Evolutionary conservation across 2,329 filamentous ascomycete species (phyloP), one percentile per base, ranked within the genome.

Genomic region (Phoma herbarum): DNA sequence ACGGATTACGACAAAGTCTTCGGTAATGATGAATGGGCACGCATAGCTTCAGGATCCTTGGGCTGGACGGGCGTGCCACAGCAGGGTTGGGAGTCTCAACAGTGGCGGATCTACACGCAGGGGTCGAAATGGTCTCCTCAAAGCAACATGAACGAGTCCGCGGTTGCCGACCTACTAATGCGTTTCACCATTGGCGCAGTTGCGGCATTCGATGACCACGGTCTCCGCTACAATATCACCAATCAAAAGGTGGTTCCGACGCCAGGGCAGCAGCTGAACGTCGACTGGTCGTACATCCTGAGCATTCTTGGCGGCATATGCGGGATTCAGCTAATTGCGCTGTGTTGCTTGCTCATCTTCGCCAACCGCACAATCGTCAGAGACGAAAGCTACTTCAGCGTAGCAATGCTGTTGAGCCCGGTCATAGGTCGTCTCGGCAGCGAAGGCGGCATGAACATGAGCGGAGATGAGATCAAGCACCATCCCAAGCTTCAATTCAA

Each of bases 181-280:
- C 64, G 67, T 1, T 74, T 68, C 58, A 65, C 67, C 2, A 70
- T 72, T 31, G 65, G 69, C 16, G 66, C 69, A 1, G 59, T 72
- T n/a, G 71, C 69, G 0, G 69, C 71, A 0, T 71, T 71, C 29
- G 68, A 74, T 37, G 70, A 74, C 54, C 70, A 72, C 37, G 69
- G 71, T 6, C 41, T 64, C 6, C 63, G 60, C 1, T 62, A 67
- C 59, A 62, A 59, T 3, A 41, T 74, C 3, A 47, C 39, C 2
- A 60, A 68, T 23, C 68, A 72, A 18, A 22, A 56, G 28, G 62
- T 59, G 3, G 41, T 54, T 0, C 70, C 71, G 0, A 58, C 62
- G 0, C 64, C 66, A 42, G 71, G 69, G n/a, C 66, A 71, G 37
- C 56, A 64, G 29, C 58, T 74, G 2, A 56, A 57, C 6, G 70